These are phyloP conservation scores for Gracilaria domingensis DNA, from an alignment of 23 red algal genomes.

Conservation along the genomic window DNA sequence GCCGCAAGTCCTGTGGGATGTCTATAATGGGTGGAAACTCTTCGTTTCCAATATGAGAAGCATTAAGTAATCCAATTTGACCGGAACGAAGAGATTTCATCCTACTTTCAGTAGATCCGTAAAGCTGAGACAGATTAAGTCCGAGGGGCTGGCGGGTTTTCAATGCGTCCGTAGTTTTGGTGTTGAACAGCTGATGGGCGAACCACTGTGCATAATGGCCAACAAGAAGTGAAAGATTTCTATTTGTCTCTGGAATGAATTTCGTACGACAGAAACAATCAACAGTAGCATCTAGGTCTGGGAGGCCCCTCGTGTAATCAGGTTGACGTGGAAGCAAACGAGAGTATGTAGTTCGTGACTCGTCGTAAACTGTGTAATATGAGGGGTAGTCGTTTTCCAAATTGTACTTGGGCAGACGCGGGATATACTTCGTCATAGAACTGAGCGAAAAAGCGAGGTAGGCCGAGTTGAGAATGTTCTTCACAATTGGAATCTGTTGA, in stretches of 20 bases:
- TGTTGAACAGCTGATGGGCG: not conserved
- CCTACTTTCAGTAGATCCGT: not conserved
- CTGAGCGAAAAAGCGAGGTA: not conserved
- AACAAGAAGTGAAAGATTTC: not conserved
- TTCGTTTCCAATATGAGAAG: not conserved
- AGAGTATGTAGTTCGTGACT: not conserved
- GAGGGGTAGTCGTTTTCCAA: not conserved
- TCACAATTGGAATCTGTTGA: not conserved
- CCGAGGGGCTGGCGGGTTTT: not conserved
- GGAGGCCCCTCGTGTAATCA: not conserved
- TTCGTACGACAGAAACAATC: not conserved
- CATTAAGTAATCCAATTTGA: not conserved
- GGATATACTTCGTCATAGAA: not conserved
- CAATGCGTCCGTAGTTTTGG: not conserved
- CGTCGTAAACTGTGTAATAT: not conserved
- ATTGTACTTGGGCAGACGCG: slow-evolving; percentile 2
- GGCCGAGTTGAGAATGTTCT: not conserved
- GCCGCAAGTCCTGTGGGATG: not conserved
- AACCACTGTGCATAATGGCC: not conserved
- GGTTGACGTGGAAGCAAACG: slow-evolving; percentile 1
- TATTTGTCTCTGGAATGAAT: not conserved
- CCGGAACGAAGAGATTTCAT: slow-evolving; percentile 1
- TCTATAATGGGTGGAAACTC: slow-evolving; percentile 1
- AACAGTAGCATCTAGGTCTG: not conserved
- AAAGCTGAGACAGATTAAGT: slow-evolving; percentile 1